These are phyloP conservation scores for Mrakiaceae sp. DNA, from an alignment of 1,284 basidiomycete genomes.

Conservation along the genomic window DNA sequence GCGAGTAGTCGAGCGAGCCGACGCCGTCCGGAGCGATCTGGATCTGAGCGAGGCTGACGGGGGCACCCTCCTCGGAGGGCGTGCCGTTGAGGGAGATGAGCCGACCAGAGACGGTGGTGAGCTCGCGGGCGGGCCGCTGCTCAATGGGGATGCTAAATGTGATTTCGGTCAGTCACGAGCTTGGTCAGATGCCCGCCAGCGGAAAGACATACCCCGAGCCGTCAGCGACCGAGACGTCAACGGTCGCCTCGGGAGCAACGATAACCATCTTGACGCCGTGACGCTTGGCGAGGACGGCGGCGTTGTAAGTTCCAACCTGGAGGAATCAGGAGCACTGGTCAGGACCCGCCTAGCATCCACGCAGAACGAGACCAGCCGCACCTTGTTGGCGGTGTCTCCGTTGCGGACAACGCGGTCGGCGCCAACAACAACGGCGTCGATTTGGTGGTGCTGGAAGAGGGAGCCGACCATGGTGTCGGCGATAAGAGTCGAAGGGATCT, in stretches of 20 bases:
- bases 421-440: conserved; percentile 77
- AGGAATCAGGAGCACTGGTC: not conserved
- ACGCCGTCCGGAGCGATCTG: conserved; percentile 35
- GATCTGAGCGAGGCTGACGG: conserved; percentile 30
- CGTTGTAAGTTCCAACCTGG: conserved; percentile 81
- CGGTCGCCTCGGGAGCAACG: conserved; percentile 75
- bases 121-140: conserved; percentile 72
- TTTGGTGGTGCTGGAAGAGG: conserved; percentile 69
- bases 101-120: conserved; percentile 70
- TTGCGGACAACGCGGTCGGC: conserved; percentile 77
- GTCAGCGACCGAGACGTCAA: conserved; percentile 65
- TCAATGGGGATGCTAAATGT: conserved; percentile 71
- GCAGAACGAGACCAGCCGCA: conserved; percentile 25
- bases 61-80: conserved; percentile 23
- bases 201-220: conserved; percentile 49
- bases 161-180: not conserved
- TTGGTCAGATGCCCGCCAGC: not conserved
- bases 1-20: conserved; percentile 27
- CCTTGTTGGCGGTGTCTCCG: conserved; percentile 90
- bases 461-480: conserved; percentile 84
- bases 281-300: conserved; percentile 70
- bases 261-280: conserved; percentile 82
- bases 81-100: conserved; percentile 43
- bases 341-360: not conserved
- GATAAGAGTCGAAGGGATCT: conserved; percentile 65